Evolutionary conservation across 179 eudicot species (phyloP).

Genomic region (Carnegiea gigantea): DNA sequence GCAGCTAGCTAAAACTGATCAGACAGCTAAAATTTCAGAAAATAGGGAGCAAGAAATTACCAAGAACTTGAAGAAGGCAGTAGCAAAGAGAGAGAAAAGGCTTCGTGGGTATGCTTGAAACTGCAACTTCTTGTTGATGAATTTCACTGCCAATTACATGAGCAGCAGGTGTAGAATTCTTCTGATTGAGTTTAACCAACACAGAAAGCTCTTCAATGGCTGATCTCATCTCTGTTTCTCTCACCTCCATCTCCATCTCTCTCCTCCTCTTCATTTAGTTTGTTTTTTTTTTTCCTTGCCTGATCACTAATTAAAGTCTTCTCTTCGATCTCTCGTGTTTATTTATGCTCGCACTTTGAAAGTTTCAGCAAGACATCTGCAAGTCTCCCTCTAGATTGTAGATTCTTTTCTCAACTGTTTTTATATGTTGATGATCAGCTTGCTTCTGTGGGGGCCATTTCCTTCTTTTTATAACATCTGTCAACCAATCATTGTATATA

Average conservation of each 20-base stretch:
- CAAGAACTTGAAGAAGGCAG: conserved; percentile 62
- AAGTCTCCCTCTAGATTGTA: background rate
- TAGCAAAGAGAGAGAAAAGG: conserved; percentile 56
- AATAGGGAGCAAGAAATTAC: conserved; percentile 29
- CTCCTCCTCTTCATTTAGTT: conserved; percentile 44
- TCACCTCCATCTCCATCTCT: conserved; percentile 42
- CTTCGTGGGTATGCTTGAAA: conserved; percentile 37
- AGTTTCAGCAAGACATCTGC: background rate
- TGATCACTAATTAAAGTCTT: background rate
- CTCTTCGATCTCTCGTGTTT: background rate
- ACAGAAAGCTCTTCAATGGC: conserved; percentile 67
- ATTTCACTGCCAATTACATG: no score
- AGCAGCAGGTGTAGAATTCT: background rate
- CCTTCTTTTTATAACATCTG: no score
- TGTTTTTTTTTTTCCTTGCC: background rate
- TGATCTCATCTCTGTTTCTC: conserved; percentile 49
- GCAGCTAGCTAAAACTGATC: no score
- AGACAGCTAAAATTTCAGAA: no score
- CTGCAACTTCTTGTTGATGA: conserved; percentile 11
- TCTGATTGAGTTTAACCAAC: background rate
- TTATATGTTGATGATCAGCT: no score
- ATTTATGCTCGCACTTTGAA: background rate
- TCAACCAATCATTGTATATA: no score
- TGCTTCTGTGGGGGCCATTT: no score
- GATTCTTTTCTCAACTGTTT: background rate